Evolutionary conservation across 2,329 filamentous ascomycete species (phyloP).

Genomic region (Esteya vermicola): DNA sequence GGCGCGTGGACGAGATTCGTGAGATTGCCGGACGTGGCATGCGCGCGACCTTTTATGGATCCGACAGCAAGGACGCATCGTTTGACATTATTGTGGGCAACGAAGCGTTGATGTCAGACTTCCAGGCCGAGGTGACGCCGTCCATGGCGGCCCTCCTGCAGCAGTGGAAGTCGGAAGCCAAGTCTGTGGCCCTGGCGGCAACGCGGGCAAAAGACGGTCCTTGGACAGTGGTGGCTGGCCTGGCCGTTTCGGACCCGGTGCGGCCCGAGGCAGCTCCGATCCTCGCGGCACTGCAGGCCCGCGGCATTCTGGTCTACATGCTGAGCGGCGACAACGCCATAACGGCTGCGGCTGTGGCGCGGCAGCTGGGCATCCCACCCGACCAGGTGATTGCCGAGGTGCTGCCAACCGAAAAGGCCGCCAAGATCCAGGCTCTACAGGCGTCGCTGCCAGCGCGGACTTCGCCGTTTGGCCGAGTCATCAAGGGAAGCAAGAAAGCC

Average conservation of each 20-base stretch:
- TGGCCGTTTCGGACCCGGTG: slow-evolving; percentile 71
- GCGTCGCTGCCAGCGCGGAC: slow-evolving; percentile 27
- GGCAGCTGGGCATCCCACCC: slow-evolving; percentile 56
- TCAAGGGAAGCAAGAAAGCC: neutral
- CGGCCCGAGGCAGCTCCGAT: slow-evolving; percentile 56
- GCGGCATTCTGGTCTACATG: slow-evolving; percentile 73
- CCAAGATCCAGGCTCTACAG: slow-evolving; percentile 53
- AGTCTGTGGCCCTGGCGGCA: slow-evolving; percentile 48
- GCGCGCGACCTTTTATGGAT: slow-evolving; percentile 30
- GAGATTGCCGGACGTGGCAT: slow-evolving; percentile 62
- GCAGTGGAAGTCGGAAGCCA: slow-evolving; percentile 47
- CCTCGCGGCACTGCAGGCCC: slow-evolving; percentile 47
- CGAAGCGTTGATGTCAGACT: slow-evolving; percentile 49
- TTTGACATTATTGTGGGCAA: slow-evolving; percentile 55
- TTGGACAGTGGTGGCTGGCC: slow-evolving; percentile 45
- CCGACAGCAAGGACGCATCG: slow-evolving; percentile 10
- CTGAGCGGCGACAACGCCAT: slow-evolving; percentile 79
- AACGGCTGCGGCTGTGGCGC: slow-evolving; percentile 70
- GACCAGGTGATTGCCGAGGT: slow-evolving; percentile 76
- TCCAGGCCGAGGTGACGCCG: slow-evolving; percentile 24
- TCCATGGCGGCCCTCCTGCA: slow-evolving; percentile 24
- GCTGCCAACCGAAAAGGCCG: slow-evolving; percentile 68
- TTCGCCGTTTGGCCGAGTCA: no score
- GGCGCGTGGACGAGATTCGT: slow-evolving; percentile 31
- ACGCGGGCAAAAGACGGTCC: slow-evolving; percentile 16